A percentile compares a stretch with the other conserved stretches of the same genome.
Conservation (phyloP, 495 filamentous ascomycete species). For the Echria macrotheca region DNA sequence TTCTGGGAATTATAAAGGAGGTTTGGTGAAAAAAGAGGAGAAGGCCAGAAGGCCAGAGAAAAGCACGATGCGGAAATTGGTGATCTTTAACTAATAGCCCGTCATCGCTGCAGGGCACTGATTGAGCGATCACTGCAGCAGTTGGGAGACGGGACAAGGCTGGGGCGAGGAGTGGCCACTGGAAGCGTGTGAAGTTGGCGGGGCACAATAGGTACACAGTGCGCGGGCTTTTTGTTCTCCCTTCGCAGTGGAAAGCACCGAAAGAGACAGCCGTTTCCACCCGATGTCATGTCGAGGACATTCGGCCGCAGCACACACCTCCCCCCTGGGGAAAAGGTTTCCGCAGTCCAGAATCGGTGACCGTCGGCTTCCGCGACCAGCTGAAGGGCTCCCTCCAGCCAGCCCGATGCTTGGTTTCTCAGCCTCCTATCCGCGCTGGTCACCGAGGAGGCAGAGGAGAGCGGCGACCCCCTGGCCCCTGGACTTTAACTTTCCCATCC, state of each 20-base stretch:
- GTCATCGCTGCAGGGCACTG: conserved; percentile 14
- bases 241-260: neutral
- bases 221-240: neutral
- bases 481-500: too few species aligned
- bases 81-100: conserved; percentile 21
- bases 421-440: too few species aligned
- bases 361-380: too few species aligned
- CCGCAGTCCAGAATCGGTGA: too few species aligned
- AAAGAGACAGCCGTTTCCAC: conserved; percentile 4
- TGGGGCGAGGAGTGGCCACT: neutral
- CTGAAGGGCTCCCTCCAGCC: too few species aligned
- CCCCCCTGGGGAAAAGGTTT: conserved; percentile 1
- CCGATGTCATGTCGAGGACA: neutral
- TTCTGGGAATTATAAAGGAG: too few species aligned
- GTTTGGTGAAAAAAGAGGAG: too few species aligned
- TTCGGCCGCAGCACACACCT: too few species aligned
- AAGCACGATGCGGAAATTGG: conserved; percentile 12
- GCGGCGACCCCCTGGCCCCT: too few species aligned
- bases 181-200: neutral
- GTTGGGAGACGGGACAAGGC: neutral
- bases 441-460: too few species aligned
- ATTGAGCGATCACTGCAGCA: conserved; percentile 3
- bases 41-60: neutral
- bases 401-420: too few species aligned
- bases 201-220: conserved; percentile 3